phyloP scores from a whole-genome alignment of 2,329 filamentous ascomycete genomes.

The Cladosporium halotolerans region DNA sequence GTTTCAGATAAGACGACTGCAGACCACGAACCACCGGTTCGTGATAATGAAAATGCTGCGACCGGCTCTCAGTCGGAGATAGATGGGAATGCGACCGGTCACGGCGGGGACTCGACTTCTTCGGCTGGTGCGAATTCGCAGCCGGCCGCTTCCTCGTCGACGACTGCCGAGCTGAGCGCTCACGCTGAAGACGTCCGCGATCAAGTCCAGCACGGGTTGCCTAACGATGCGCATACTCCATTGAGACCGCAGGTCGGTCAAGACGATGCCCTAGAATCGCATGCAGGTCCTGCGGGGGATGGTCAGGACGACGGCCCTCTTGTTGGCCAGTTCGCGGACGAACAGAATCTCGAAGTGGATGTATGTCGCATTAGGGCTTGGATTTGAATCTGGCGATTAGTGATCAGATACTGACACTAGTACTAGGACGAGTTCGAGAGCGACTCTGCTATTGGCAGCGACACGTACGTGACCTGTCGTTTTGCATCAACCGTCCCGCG shows the following conservation, averaged over 20 bases:
- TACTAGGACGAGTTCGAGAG: slow-evolving; percentile 22
- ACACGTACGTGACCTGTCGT: slow-evolving; percentile 23
- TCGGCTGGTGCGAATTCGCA: no score
- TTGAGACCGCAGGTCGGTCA: background rate
- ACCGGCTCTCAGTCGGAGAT: no score
- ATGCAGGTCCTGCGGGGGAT: background rate
- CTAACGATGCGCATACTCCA: background rate
- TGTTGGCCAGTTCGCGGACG: slow-evolving; percentile 24
- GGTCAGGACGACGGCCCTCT: no score
- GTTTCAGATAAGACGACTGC: background rate
- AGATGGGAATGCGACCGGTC: background rate
- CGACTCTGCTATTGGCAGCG: slow-evolving; percentile 32
- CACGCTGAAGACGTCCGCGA: background rate
- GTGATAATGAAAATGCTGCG: background rate
- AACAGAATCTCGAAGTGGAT: slow-evolving; percentile 32
- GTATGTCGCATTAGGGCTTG: slow-evolving; percentile 19
- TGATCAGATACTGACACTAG: no score
- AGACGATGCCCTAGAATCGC: no score
- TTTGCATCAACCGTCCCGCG: background rate
- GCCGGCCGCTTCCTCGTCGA: background rate
- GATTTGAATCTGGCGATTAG: no score
- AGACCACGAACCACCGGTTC: background rate
- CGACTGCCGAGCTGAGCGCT: background rate
- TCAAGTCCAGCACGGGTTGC: background rate
- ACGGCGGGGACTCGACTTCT: background rate